A percentile compares a stretch with the other conserved stretches of the same genome.
Conservation (phyloP, 495 filamentous ascomycete genomes). For the Neurospora sp. region DNA sequence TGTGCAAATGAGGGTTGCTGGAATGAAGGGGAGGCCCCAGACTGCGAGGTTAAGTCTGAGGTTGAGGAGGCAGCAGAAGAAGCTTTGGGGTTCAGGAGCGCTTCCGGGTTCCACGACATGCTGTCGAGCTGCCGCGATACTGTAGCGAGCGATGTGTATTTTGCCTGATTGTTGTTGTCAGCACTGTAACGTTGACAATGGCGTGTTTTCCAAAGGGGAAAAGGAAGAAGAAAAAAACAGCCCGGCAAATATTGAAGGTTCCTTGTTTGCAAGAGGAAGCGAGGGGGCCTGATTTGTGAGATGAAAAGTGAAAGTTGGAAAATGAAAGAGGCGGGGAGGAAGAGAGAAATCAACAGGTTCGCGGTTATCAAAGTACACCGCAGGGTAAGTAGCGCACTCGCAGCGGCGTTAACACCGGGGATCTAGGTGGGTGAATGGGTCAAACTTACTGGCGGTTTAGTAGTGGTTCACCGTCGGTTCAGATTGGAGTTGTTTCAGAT, state of each 20-base stretch:
- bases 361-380: neutral
- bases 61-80: neutral
- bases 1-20: slow-evolving; percentile 1
- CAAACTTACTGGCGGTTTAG: neutral
- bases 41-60: slow-evolving; percentile 7
- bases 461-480: neutral
- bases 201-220: neutral
- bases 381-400: neutral
- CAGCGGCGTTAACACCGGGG: neutral
- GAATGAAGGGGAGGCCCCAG: slow-evolving; percentile 1
- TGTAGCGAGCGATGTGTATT: neutral
- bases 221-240: neutral
- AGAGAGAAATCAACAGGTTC: neutral
- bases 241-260: neutral
- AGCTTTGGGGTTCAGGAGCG: slow-evolving; percentile 20
- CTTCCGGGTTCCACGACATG: slow-evolving; percentile 20
- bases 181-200: neutral
- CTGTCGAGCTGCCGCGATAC: slow-evolving; percentile 1
- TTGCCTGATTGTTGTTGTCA: neutral
- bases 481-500: neutral
- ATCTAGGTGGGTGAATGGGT: neutral
- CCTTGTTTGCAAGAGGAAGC: neutral
- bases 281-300: neutral
- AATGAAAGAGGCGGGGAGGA: neutral
- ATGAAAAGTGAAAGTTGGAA: neutral